Evolutionary conservation across 305 asterid species (phyloP).

Genomic region (Solanum aculeatissimum): DNA sequence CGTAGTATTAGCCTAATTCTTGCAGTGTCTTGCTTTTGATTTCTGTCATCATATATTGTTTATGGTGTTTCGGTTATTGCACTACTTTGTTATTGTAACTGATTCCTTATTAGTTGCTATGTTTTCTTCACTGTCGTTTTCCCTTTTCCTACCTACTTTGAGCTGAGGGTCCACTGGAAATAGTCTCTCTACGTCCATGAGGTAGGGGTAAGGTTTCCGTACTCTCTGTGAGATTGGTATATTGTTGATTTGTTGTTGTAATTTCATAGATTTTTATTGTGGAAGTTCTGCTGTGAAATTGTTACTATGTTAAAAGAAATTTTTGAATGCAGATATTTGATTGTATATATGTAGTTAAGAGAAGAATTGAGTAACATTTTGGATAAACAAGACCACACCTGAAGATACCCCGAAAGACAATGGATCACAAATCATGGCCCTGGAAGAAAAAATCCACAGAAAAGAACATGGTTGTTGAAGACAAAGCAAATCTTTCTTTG

Average conservation of each 20-base stretch:
- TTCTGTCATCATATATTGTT: background rate
- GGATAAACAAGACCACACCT: background rate
- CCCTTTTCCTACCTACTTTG: background rate
- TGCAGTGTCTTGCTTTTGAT: background rate
- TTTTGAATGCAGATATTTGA: background rate
- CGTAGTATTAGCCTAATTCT: background rate
- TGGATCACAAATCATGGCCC: constrained; percentile 81
- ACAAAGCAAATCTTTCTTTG: constrained; percentile 32
- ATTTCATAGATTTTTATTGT: background rate
- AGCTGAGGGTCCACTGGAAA: background rate
- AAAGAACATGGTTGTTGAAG: constrained; percentile 41
- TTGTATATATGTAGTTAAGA: background rate
- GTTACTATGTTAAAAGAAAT: background rate
- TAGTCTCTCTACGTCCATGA: background rate
- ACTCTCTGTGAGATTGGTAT: too few species aligned
- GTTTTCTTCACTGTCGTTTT: background rate
- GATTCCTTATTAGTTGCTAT: background rate
- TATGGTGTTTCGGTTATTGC: background rate
- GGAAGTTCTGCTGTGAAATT: background rate
- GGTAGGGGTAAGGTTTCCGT: too few species aligned
- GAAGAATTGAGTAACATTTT: background rate
- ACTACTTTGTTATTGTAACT: background rate
- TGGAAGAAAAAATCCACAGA: constrained; percentile 79
- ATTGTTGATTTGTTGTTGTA: too few species aligned
- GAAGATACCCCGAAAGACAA: constrained; percentile 11